Percentiles rank a stretch among this genome's conserved stretches.
These are phyloP conservation scores for Rhamnella rubrinervis DNA, from an alignment of 331 rosid genomes.

Conservation along the genomic window DNA sequence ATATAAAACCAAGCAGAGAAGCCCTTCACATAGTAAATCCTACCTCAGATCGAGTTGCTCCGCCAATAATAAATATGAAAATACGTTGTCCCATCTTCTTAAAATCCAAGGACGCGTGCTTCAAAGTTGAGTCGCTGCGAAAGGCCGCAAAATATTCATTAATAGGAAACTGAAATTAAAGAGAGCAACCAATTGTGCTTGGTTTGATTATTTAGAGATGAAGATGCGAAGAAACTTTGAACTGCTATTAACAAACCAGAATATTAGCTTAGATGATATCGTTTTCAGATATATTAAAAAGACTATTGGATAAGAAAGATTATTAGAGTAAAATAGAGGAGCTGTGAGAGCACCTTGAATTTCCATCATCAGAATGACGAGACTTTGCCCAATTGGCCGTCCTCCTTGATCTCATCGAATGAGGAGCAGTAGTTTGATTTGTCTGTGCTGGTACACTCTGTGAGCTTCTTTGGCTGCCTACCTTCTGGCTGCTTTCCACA, in stretches of 20 bases:
- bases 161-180: neutral
- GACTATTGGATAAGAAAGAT: neutral
- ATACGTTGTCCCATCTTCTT: constrained; percentile 84
- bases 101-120: constrained; percentile 46
- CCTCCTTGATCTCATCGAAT: constrained; percentile 76
- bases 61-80: constrained; percentile 81
- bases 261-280: neutral
- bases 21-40: constrained; percentile 12
- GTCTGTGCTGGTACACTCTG: constrained; percentile 31
- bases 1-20: constrained; percentile 5
- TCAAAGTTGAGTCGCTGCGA: constrained; percentile 70
- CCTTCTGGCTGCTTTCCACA: constrained; percentile 1
- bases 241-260: neutral
- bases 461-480: neutral
- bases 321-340: neutral
- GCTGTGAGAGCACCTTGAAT: constrained; percentile 55
- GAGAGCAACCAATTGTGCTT: too few relatives aligned
- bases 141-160: constrained; percentile 8
- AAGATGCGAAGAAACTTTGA: neutral
- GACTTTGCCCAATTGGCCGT: constrained; percentile 86
- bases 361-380: constrained; percentile 75
- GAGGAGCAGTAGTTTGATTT: constrained; percentile 51
- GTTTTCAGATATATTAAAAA: neutral
- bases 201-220: neutral
- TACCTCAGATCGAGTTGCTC: constrained; percentile 98